These are phyloP conservation scores for Aspergillus brasiliensis DNA, from an alignment of 2,329 filamentous ascomycete genomes.

Conservation along the genomic window DNA sequence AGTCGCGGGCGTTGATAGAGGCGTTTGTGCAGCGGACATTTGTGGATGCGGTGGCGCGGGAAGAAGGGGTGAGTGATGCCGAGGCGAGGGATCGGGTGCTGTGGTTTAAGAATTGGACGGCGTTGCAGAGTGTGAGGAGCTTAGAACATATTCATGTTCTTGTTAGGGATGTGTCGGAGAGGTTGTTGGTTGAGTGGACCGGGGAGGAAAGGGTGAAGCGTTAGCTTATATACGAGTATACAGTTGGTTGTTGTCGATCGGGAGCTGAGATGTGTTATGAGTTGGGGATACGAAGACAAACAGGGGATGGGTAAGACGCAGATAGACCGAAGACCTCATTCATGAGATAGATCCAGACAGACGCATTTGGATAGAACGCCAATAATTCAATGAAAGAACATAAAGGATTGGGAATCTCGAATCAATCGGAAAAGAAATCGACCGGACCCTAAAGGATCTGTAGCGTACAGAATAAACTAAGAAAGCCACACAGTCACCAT, in stretches of 20 bases:
- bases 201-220: constrained; percentile 28
- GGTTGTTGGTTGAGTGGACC: constrained; percentile 49
- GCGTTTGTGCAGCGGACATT: constrained; percentile 55
- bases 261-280: not conserved
- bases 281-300: not conserved
- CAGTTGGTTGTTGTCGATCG: constrained; percentile 33
- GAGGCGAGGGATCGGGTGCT: constrained; percentile 51
- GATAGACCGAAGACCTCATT: no score
- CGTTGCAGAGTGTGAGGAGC: constrained; percentile 61
- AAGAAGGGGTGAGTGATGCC: constrained; percentile 29
- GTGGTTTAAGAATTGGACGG: constrained; percentile 68
- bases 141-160: constrained; percentile 61
- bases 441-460: constrained; percentile 1
- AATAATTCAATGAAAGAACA: constrained; percentile 5
- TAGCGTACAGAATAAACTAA: constrained; percentile 12
- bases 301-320: no score
- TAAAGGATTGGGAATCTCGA: constrained; percentile 25
- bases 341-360: no score
- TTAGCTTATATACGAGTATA: constrained; percentile 43
- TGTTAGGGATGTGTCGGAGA: constrained; percentile 50
- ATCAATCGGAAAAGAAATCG: constrained; percentile 1
- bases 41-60: constrained; percentile 43
- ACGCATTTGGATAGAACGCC: no score
- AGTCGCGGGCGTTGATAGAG: constrained; percentile 52
- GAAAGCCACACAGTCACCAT: not conserved